Evolutionary conservation across 192 early-diverging fungal species (phyloP).

Genomic region (Spinellus fusiger): DNA sequence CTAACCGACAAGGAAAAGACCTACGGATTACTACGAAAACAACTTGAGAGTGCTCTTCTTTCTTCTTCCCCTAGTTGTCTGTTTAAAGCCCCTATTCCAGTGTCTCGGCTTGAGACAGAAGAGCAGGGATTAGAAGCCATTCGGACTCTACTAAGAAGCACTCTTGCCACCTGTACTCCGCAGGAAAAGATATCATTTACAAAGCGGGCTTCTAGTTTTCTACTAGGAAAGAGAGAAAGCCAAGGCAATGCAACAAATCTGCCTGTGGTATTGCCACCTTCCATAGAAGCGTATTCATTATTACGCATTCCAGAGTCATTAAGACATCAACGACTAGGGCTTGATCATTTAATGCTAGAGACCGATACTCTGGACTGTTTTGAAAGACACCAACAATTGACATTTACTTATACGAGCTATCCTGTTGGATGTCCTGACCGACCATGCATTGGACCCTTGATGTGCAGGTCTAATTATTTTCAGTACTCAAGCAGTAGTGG

Average conservation of each 20-base stretch:
- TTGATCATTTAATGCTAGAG: slow-evolving; percentile 15
- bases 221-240: background rate
- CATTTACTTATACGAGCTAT: slow-evolving; percentile 4
- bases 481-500: background rate
- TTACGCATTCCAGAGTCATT: background rate
- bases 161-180: slow-evolving; percentile 23
- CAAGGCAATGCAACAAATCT: background rate
- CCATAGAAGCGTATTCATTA: slow-evolving; percentile 7
- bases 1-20: slow-evolving; percentile 34
- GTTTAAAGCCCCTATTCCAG: slow-evolving; percentile 72
- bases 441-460: slow-evolving; percentile 15
- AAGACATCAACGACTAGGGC: background rate
- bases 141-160: slow-evolving; percentile 16
- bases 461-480: slow-evolving; percentile 11
- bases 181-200: no score
- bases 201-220: no score
- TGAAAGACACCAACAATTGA: slow-evolving; percentile 13
- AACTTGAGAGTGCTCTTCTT: slow-evolving; percentile 53
- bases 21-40: no score
- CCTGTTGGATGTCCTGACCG: slow-evolving; percentile 21
- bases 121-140: slow-evolving; percentile 32
- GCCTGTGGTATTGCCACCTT: slow-evolving; percentile 2
- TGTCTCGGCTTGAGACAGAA: slow-evolving; percentile 53
- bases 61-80: slow-evolving; percentile 75
- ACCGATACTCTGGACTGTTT: slow-evolving; percentile 10